These are phyloP conservation scores for Marchantia polymorpha DNA, from an alignment of 225 moss, liverwort and hornwort species.

Conservation along the genomic window DNA sequence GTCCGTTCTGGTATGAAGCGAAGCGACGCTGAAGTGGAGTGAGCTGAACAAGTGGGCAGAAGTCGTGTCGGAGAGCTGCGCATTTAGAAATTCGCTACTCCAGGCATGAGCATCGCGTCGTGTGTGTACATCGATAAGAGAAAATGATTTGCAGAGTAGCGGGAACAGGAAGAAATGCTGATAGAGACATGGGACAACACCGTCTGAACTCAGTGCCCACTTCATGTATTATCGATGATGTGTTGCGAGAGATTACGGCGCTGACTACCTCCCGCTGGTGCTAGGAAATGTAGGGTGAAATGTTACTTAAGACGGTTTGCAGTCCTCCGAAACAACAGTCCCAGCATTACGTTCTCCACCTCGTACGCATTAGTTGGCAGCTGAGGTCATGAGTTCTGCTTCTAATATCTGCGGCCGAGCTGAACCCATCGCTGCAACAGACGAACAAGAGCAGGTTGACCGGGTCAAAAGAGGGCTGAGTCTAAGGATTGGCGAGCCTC, in stretches of 20 bases:
- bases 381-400: not conserved
- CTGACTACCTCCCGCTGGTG: not conserved
- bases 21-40: not conserved
- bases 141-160: not conserved
- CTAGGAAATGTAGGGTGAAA: not conserved
- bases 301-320: not conserved
- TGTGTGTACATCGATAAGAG: not conserved
- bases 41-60: conserved; percentile 1
- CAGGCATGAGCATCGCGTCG: not conserved
- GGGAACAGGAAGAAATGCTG: not conserved
- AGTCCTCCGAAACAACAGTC: not conserved
- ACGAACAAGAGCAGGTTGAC: not conserved
- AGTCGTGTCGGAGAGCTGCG: not conserved
- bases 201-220: too few relatives aligned
- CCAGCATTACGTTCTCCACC: not conserved
- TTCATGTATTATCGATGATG: not conserved
- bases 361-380: not conserved
- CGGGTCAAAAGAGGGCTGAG: not conserved
- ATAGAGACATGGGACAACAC: not conserved
- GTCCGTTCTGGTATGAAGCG: not conserved
- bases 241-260: not conserved
- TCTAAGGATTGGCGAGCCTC: not conserved
- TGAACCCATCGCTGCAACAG: not conserved
- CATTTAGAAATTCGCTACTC: not conserved
- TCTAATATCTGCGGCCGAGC: not conserved